These are phyloP conservation scores for Phaeosphaeriaceae sp. DNA, from an alignment of 2,329 filamentous ascomycete species.

Conservation along the genomic window DNA sequence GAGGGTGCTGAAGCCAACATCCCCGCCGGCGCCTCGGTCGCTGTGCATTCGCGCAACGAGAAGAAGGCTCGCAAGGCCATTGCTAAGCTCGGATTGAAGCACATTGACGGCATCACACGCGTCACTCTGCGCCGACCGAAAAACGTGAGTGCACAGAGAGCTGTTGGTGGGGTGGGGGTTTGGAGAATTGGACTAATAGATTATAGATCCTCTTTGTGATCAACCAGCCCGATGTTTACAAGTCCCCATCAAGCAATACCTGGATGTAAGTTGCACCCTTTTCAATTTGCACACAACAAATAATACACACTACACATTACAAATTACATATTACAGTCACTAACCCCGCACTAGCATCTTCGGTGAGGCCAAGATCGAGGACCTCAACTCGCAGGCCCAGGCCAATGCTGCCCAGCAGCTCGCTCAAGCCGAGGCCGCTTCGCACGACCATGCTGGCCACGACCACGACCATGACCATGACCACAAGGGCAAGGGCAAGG, in stretches of 20 bases:
- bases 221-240: conserved; percentile 99
- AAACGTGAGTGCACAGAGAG: conserved; percentile 76
- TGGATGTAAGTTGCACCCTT: conserved; percentile 81
- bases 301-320: too few species aligned
- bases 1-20: conserved; percentile 69
- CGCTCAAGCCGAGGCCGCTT: conserved; percentile 71
- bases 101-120: conserved; percentile 95
- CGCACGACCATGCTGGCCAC: conserved; percentile 74
- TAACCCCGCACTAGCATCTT: conserved; percentile 75
- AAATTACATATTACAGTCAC: too few species aligned
- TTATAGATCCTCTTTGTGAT: conserved; percentile 96
- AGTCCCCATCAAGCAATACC: conserved; percentile 98
- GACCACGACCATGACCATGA: conserved; percentile 71
- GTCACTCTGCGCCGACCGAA: conserved; percentile 98
- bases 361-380: conserved; percentile 99
- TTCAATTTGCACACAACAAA: conserved; percentile 11
- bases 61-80: conserved; percentile 99
- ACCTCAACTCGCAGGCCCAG: conserved; percentile 97
- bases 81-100: conserved; percentile 96
- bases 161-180: conserved; percentile 23
- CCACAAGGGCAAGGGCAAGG: conserved; percentile 72
- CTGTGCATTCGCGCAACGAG: conserved; percentile 98
- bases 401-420: conserved; percentile 95
- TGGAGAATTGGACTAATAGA: conserved; percentile 25
- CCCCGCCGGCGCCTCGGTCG: conserved; percentile 84